These are phyloP conservation scores for Bryoerythrophyllum caledonicum DNA, from an alignment of 225 moss, liverwort and hornwort species.

Conservation along the genomic window DNA sequence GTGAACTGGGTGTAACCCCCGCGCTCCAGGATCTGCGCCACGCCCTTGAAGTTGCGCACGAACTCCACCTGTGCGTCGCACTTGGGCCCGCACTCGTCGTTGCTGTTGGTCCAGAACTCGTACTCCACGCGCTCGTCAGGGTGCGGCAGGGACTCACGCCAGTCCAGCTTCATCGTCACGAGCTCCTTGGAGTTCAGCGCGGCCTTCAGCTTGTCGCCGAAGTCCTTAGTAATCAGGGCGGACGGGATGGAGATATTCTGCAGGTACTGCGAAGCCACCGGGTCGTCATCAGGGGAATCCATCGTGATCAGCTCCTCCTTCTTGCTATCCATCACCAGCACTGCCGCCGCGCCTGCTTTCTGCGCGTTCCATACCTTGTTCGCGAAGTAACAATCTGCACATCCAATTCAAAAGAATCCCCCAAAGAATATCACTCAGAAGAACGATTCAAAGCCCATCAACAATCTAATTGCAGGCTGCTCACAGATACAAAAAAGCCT, in stretches of 20 bases:
- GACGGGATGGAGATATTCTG: slow-evolving; percentile 88
- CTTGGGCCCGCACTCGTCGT: slow-evolving; percentile 93
- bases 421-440: neutral
- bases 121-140: slow-evolving; percentile 95
- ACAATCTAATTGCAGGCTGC: slow-evolving; percentile 5
- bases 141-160: slow-evolving; percentile 92
- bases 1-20: slow-evolving; percentile 84
- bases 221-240: slow-evolving; percentile 63
- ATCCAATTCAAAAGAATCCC: neutral
- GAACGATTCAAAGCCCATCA: neutral
- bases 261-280: slow-evolving; percentile 46
- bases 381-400: slow-evolving; percentile 75
- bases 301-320: slow-evolving; percentile 82
- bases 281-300: slow-evolving; percentile 81
- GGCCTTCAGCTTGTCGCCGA: slow-evolving; percentile 63
- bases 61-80: slow-evolving; percentile 83
- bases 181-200: slow-evolving; percentile 17
- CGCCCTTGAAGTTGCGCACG: slow-evolving; percentile 85
- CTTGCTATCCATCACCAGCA: slow-evolving; percentile 78
- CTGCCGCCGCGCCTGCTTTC: slow-evolving; percentile 81
- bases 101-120: slow-evolving; percentile 99
- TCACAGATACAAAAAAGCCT: neutral
- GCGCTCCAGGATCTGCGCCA: slow-evolving; percentile 81
- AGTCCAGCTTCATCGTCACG: slow-evolving; percentile 79
- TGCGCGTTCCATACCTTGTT: slow-evolving; percentile 85